Evolutionary conservation across 306 rosid species (phyloP).

Genomic region (Bauhinia variegata): DNA sequence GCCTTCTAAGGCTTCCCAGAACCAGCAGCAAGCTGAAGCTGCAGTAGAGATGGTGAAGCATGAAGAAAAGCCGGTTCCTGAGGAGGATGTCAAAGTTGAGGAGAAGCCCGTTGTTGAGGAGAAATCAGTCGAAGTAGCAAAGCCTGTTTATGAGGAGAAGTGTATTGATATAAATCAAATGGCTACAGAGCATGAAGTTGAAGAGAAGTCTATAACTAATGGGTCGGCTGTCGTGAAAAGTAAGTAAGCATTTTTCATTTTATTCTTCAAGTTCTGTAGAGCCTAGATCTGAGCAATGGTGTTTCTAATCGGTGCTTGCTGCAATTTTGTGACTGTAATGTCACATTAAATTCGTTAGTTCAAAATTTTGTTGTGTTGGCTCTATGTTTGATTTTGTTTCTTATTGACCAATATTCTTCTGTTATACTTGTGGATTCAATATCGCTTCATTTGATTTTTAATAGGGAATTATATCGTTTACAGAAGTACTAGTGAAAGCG

Average conservation of each 20-base stretch:
- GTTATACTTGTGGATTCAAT: not conserved
- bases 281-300: conserved; percentile 9
- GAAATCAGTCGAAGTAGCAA: conserved; percentile 41
- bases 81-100: conserved; percentile 52
- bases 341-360: not conserved
- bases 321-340: not conserved
- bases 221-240: conserved; percentile 50
- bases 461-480: not conserved
- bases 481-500: conserved; percentile 1
- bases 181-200: conserved; percentile 24
- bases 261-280: no score
- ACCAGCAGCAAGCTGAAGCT: conserved; percentile 48
- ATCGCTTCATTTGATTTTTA: not conserved
- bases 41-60: conserved; percentile 35
- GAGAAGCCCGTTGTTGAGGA: conserved; percentile 43
- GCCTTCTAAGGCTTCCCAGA: conserved; percentile 56
- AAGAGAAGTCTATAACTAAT: conserved; percentile 42
- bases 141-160: conserved; percentile 36
- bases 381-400: not conserved
- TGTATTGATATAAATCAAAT: conserved; percentile 31
- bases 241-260: conserved; percentile 43
- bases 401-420: not conserved
- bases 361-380: not conserved
- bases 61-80: conserved; percentile 42
- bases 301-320: not conserved